Evolutionary conservation across 345 rosid genomes (phyloP).

Genomic region (Clausena lansium): DNA sequence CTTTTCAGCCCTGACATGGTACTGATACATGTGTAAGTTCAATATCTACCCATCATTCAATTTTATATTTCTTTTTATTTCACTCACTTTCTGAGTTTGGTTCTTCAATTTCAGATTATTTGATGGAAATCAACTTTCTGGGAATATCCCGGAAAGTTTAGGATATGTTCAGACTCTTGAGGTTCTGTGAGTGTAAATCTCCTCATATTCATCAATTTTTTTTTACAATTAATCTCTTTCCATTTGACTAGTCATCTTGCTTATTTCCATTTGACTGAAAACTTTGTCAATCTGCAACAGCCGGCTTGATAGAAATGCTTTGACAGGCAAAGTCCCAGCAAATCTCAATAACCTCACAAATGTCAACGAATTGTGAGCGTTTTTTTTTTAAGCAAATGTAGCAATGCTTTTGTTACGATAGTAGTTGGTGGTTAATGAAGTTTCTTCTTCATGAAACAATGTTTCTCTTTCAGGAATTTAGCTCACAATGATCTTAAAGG

Average conservation of each 20-base stretch:
- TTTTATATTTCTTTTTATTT: neutral
- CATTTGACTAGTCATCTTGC: neutral
- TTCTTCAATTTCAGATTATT: conserved; percentile 49
- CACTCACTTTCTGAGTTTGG: conserved; percentile 7
- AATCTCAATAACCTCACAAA: conserved; percentile 75
- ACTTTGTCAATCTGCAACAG: conserved; percentile 43
- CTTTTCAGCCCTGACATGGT: conserved; percentile 76
- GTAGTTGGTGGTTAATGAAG: neutral
- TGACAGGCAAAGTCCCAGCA: conserved; percentile 60
- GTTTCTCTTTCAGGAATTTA: conserved; percentile 56
- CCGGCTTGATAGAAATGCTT: conserved; percentile 88
- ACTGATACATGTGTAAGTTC: conserved; percentile 83
- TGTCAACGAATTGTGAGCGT: conserved; percentile 69
- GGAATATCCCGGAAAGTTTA: conserved; percentile 64
- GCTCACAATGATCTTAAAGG: conserved; percentile 79
- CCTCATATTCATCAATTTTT: neutral
- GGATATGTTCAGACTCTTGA: conserved; percentile 81
- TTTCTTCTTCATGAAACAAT: neutral
- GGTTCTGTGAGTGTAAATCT: conserved; percentile 79
- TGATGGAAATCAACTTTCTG: conserved; percentile 72
- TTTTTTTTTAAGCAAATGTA: conserved; percentile 1
- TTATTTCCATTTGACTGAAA: neutral
- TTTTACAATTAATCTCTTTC: neutral
- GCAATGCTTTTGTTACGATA: neutral
- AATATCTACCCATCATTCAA: neutral